Percentiles rank a stretch among this genome's conserved stretches.
phyloP scores from a whole-genome alignment of 331 rosid species.

The Quercus lobata region DNA sequence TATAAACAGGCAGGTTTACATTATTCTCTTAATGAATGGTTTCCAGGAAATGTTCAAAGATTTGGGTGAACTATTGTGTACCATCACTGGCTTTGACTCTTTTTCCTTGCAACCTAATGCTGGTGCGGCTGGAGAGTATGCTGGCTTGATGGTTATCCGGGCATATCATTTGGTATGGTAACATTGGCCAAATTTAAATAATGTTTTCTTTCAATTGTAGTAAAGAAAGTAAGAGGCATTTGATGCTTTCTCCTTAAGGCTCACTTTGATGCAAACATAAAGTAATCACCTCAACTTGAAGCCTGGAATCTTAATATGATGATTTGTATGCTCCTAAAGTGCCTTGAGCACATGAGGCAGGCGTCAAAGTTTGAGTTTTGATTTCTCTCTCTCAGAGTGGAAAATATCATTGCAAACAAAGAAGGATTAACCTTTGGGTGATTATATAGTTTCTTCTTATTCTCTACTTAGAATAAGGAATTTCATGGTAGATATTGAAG shows the following conservation, averaged over 20 bases:
- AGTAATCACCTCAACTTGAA: not conserved
- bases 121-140: conserved; percentile 99
- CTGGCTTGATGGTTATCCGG: conserved; percentile 97
- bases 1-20: conserved; percentile 18
- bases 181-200: conserved; percentile 8
- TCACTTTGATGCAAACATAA: not conserved
- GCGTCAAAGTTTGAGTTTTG: not conserved
- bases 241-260: not conserved
- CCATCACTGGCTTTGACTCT: conserved; percentile 92
- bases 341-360: not conserved
- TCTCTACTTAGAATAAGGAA: not conserved
- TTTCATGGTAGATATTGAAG: not conserved
- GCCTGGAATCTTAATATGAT: not conserved
- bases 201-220: not conserved
- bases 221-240: not conserved
- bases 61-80: conserved; percentile 80
- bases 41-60: conserved; percentile 86
- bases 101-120: conserved; percentile 99
- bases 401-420: not conserved
- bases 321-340: not conserved
- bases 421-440: not conserved
- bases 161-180: conserved; percentile 81
- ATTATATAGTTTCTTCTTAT: conserved; percentile 4
- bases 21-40: conserved; percentile 1
- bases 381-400: not conserved